phyloP scores from a whole-genome alignment of 768 basidiomycete genomes.

The Phlegmacium glaucopus region DNA sequence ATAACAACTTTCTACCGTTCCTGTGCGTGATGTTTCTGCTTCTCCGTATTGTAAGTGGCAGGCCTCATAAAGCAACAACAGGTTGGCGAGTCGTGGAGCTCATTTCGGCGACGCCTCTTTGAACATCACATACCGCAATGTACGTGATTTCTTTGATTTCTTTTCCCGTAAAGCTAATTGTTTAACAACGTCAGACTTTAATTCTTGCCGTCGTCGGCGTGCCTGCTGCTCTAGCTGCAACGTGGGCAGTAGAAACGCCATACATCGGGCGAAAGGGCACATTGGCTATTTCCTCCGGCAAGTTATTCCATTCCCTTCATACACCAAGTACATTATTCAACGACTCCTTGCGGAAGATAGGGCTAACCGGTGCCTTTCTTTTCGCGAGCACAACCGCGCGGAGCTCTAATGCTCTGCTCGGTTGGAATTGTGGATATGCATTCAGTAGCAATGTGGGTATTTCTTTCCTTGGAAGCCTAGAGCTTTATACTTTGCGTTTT shows the following conservation, averaged over 20 bases:
- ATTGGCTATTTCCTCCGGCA: constrained; percentile 61
- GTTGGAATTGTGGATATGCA: constrained; percentile 74
- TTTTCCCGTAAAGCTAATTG: no score
- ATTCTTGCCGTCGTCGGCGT: constrained; percentile 65
- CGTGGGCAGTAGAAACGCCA: constrained; percentile 63
- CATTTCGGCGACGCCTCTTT: constrained; percentile 63
- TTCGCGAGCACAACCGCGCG: constrained; percentile 69
- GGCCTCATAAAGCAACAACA: no score
- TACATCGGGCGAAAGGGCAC: constrained; percentile 63
- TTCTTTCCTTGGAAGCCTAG: no score
- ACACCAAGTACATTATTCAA: constrained; percentile 33
- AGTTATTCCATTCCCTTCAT: constrained; percentile 27
- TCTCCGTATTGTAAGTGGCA: neutral
- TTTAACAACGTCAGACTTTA: constrained; percentile 47
- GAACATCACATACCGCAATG: constrained; percentile 71
- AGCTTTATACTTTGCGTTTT: neutral
- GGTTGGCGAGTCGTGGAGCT: constrained; percentile 59
- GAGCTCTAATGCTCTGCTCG: constrained; percentile 62
- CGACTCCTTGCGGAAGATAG: constrained; percentile 45
- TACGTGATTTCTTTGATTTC: no score
- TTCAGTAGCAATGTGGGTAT: constrained; percentile 54
- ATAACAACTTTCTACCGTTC: constrained; percentile 39
- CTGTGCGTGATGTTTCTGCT: constrained; percentile 11
- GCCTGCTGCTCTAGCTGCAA: constrained; percentile 66
- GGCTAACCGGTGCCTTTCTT: constrained; percentile 70